Percentiles rank a stretch among this genome's conserved stretches.
Conservation (phyloP, 2,329 filamentous ascomycete species). For the Colletotrichum lentis region DNA sequence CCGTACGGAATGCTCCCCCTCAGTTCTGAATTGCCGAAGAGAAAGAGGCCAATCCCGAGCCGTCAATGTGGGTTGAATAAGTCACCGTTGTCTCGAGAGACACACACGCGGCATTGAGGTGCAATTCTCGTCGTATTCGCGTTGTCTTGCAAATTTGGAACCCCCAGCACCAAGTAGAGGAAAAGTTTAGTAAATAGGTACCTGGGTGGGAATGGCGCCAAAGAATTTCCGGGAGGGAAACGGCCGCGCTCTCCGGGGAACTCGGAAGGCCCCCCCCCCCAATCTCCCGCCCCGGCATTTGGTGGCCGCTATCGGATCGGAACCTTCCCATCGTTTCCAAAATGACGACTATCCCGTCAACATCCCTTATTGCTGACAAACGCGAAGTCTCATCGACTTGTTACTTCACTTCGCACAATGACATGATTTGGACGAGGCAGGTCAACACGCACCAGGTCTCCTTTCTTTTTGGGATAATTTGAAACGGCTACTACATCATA, state of each 20-base stretch:
- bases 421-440: neutral
- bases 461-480: neutral
- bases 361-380: neutral
- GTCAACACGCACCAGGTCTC: neutral
- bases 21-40: neutral
- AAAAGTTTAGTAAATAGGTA: neutral
- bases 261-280: constrained; percentile 28
- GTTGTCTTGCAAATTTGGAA: neutral
- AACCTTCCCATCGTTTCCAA: neutral
- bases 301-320: constrained; percentile 22
- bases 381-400: neutral
- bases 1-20: neutral
- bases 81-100: neutral
- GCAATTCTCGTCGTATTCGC: neutral
- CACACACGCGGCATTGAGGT: neutral
- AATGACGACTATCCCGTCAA: neutral
- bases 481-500: neutral
- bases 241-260: constrained; percentile 19
- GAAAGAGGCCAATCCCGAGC: neutral
- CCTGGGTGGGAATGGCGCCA: neutral
- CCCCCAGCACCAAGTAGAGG: constrained; percentile 32
- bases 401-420: neutral
- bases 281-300: constrained; percentile 14
- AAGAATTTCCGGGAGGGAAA: constrained; percentile 7
- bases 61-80: neutral